Evolutionary conservation across 2,329 filamentous ascomycete species (phyloP), one percentile per base, ranked within the genome.

Genomic region (Pseudocercospora fijiensis): DNA sequence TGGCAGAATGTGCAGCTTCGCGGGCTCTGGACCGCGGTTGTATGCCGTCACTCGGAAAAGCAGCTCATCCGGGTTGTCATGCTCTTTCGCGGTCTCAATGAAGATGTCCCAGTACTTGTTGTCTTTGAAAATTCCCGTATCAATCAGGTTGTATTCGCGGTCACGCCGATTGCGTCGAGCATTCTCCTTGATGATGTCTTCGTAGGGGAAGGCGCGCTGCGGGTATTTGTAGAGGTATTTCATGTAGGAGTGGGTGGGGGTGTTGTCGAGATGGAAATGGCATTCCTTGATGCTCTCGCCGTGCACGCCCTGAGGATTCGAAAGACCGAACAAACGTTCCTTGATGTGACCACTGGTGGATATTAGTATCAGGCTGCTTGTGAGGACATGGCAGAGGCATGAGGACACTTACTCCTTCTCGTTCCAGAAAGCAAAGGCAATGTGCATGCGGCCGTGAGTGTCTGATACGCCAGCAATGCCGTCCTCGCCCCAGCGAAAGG

Each of bases 171-270:
- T 84, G 68, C 93, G 86, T 69, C 83, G 86, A 49, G 88, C 92
- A 75, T 96, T 98, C 74, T 96, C 91, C 68, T 91, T 82, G 69
- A 96, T 81, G 53, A 98, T 82, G 69, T 96, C 88, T 77, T 97
- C 85, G 81, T 98, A 98, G 2, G 94, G 95, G 73, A 98, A 98
- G 67, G 89, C 87, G 72, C 85, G 86, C 79, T 98, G 94, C 0
- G 95, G 95, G 73, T 97, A 96, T 79, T 98, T 98, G 85, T 98
- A 98, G 70, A 98, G 88, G 75, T 88, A 96, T 78, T 98, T 98
- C 94, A 98, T 98, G 82, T 98, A 98, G 27, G 94, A 96, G 79
- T 97, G 93, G 61, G 86, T 86, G 63, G 94, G 94, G 27, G 91
- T 96, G 77, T 98, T 98, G 79, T 98, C 94, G 63, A 97, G 80